phyloP scores from a whole-genome alignment of 495 filamentous ascomycete genomes.

The Tricharina praecox region DNA sequence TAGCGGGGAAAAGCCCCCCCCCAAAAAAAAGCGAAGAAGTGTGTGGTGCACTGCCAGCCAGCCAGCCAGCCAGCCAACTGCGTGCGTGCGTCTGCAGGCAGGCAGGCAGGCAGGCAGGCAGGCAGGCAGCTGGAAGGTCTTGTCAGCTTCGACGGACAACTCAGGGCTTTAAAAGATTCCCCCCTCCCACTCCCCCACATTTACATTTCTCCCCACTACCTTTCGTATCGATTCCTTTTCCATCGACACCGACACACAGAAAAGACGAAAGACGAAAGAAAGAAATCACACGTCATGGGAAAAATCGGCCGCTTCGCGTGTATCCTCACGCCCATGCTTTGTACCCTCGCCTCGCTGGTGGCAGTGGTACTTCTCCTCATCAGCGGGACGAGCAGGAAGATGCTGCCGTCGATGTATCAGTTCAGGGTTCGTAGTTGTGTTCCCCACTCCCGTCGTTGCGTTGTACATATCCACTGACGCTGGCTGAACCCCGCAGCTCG shows the following conservation, averaged over 20 bases:
- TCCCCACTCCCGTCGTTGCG: too few relatives aligned
- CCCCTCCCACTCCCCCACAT: background rate
- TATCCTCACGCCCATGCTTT: constrained; percentile 49
- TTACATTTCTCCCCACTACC: background rate
- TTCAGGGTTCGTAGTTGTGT: too few relatives aligned
- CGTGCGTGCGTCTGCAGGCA: too few relatives aligned
- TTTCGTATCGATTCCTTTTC: background rate
- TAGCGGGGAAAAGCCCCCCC: too few relatives aligned
- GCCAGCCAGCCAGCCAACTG: background rate
- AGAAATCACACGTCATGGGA: constrained; percentile 45
- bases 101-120: too few relatives aligned
- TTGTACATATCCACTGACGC: too few relatives aligned
- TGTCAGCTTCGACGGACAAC: too few relatives aligned
- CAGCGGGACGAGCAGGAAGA: constrained; percentile 42
- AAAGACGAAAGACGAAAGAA: background rate
- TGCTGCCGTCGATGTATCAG: constrained; percentile 34
- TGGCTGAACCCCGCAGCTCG: constrained; percentile 20
- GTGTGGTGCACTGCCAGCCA: too few relatives aligned
- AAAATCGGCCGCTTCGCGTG: constrained; percentile 50
- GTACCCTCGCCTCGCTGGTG: constrained; percentile 46
- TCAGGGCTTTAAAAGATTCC: background rate
- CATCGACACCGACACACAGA: too few relatives aligned
- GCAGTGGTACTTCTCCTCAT: constrained; percentile 44
- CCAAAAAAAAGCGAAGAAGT: too few relatives aligned
- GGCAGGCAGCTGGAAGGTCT: too few relatives aligned